Percentiles rank a stretch among this genome's conserved stretches.
These are phyloP conservation scores for Curvularia spicifera DNA, from an alignment of 2,329 filamentous ascomycete genomes.

Conservation along the genomic window DNA sequence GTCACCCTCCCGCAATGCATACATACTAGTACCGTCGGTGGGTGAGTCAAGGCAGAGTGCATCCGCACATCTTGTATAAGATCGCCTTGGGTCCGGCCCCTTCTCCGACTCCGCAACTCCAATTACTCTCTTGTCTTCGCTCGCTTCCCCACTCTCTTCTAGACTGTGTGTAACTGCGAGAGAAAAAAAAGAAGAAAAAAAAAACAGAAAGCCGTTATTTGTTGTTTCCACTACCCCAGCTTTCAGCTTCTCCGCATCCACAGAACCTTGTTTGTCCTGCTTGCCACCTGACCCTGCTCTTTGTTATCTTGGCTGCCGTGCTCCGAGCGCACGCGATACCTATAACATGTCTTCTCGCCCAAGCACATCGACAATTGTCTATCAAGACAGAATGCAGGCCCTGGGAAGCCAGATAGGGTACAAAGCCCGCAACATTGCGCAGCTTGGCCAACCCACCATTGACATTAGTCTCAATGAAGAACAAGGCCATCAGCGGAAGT, in stretches of 20 bases:
- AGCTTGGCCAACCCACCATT: slow-evolving; percentile 50
- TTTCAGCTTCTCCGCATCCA: slow-evolving; percentile 33
- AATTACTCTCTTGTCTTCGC: slow-evolving; percentile 9
- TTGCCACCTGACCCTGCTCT: slow-evolving; percentile 16
- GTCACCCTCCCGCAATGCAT: slow-evolving; percentile 9
- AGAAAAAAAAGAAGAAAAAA: not conserved
- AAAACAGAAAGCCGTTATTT: not conserved
- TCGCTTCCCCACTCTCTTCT: slow-evolving; percentile 4
- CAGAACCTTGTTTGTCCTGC: slow-evolving; percentile 20
- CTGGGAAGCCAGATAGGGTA: slow-evolving; percentile 43
- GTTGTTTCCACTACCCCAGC: slow-evolving; percentile 10
- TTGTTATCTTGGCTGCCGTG: slow-evolving; percentile 15
- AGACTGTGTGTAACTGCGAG: not conserved
- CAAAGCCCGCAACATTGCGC: slow-evolving; percentile 44
- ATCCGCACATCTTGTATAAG: slow-evolving; percentile 28
- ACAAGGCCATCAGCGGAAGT: slow-evolving; percentile 36
- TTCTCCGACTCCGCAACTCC: slow-evolving; percentile 4
- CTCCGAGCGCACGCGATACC: slow-evolving; percentile 18
- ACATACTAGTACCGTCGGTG: not conserved
- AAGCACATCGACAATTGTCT: slow-evolving; percentile 25
- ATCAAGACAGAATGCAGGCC: slow-evolving; percentile 38
- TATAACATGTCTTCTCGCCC: slow-evolving; percentile 32
- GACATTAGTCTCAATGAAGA: slow-evolving; percentile 51
- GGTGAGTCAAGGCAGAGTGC: slow-evolving; percentile 32
- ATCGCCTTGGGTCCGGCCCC: slow-evolving; percentile 11